Percentiles rank a stretch among this genome's conserved stretches.
These are phyloP conservation scores for Austroboletus niveus DNA, from an alignment of 1,284 basidiomycete genomes.

Conservation along the genomic window DNA sequence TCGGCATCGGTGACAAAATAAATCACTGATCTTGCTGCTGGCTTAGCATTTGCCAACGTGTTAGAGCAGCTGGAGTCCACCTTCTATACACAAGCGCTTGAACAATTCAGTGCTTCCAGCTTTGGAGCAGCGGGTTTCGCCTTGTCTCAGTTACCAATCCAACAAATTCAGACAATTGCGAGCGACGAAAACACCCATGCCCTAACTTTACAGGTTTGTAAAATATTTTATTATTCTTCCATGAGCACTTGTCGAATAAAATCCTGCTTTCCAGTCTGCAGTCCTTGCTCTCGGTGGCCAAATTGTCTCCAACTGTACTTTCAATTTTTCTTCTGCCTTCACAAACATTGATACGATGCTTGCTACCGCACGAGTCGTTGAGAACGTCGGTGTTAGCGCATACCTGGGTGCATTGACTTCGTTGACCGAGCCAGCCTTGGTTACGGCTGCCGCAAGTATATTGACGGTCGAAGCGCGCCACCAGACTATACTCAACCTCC, in stretches of 20 bases:
- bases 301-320: conserved; percentile 60
- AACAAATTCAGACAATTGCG: conserved; percentile 62
- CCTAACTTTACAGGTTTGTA: conserved; percentile 46
- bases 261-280: conserved; percentile 35
- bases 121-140: conserved; percentile 71
- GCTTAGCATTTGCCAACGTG: conserved; percentile 69
- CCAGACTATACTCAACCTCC: conserved; percentile 71
- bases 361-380: conserved; percentile 73
- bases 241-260: background rate
- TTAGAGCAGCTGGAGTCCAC: conserved; percentile 69
- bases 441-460: conserved; percentile 74
- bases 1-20: background rate
- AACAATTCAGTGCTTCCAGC: conserved; percentile 63
- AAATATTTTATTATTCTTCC: conserved; percentile 14
- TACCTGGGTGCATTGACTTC: conserved; percentile 78
- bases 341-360: conserved; percentile 72
- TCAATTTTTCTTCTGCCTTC: conserved; percentile 66
- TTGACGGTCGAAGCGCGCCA: conserved; percentile 82
- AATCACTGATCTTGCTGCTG: background rate
- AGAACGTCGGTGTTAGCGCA: conserved; percentile 75
- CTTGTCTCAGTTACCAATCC: conserved; percentile 51
- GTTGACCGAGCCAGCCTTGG: conserved; percentile 59
- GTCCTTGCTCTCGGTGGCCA: conserved; percentile 53
- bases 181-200: conserved; percentile 65
- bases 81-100: conserved; percentile 69